A percentile compares a stretch with the other conserved stretches of the same genome.
phyloP scores from a whole-genome alignment of 495 filamentous ascomycete genomes.

The Recurvomyces mirabilis region DNA sequence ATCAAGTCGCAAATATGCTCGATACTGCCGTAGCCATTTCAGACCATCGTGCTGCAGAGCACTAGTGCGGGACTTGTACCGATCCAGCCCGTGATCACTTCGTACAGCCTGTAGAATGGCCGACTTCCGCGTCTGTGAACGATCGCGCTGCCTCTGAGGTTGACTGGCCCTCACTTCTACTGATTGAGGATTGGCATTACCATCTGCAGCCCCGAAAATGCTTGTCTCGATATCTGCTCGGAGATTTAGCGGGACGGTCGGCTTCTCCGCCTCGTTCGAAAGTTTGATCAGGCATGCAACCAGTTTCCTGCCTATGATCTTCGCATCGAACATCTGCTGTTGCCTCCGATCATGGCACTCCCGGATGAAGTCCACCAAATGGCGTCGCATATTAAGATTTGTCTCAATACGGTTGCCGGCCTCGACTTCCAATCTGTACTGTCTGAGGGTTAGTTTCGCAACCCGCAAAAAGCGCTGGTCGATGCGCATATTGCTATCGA shows the following conservation, averaged over 20 bases:
- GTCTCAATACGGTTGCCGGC: background rate
- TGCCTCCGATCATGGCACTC: constrained; percentile 2
- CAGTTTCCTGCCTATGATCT: constrained; percentile 2
- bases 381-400: background rate
- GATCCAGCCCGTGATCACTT: too few species aligned
- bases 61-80: too few species aligned
- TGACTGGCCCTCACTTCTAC: too few species aligned
- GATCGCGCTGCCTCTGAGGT: too few species aligned
- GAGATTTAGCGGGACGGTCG: background rate
- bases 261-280: constrained; percentile 1
- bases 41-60: too few species aligned
- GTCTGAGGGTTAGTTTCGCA: background rate
- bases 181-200: too few species aligned
- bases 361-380: background rate
- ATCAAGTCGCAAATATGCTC: background rate
- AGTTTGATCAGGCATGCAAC: constrained; percentile 5
- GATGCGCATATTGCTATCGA: constrained; percentile 17
- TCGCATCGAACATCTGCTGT: constrained; percentile 3
- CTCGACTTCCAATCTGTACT: background rate
- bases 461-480: constrained; percentile 11
- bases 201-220: constrained; percentile 1
- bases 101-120: too few species aligned
- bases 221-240: background rate
- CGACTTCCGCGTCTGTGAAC: too few species aligned
- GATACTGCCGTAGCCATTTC: too few species aligned